Evolutionary conservation across 805 yeast species (phyloP).

Genomic region (Wickerhamiella vanderwaltii): DNA sequence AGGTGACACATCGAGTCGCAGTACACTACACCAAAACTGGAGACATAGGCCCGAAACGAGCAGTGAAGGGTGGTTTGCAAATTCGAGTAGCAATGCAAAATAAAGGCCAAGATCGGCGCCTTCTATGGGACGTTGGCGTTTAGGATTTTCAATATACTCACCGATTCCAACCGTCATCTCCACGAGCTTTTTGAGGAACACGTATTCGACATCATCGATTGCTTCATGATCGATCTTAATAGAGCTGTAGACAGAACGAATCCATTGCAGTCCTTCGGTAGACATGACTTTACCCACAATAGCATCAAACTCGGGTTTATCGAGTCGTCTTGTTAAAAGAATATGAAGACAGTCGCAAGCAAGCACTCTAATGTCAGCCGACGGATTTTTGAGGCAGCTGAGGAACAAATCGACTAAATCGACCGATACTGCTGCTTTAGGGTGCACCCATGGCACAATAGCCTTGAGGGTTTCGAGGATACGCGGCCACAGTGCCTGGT

Average conservation of each 20-base stretch:
- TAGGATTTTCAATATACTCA: constrained; percentile 44
- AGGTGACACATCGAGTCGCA: constrained; percentile 53
- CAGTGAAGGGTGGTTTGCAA: constrained; percentile 73
- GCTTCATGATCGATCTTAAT: constrained; percentile 45
- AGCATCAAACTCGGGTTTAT: constrained; percentile 46
- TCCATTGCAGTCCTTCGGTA: constrained; percentile 57
- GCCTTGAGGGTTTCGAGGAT: constrained; percentile 69
- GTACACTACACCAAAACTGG: constrained; percentile 87
- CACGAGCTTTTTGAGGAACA: constrained; percentile 75
- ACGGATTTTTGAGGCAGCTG: constrained; percentile 26
- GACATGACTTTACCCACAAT: constrained; percentile 70
- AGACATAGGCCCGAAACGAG: constrained; percentile 83
- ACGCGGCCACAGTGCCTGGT: not conserved
- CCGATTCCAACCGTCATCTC: constrained; percentile 85
- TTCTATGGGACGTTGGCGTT: constrained; percentile 32
- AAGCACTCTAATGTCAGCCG: constrained; percentile 59
- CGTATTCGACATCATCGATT: constrained; percentile 67
- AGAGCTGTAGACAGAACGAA: constrained; percentile 49
- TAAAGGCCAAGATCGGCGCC: constrained; percentile 55
- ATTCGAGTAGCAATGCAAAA: constrained; percentile 59
- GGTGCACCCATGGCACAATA: constrained; percentile 82
- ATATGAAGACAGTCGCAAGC: constrained; percentile 88
- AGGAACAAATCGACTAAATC: constrained; percentile 56
- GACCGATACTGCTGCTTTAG: constrained; percentile 54
- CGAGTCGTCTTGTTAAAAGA: constrained; percentile 67